Conservation (phyloP, 2,329 filamentous ascomycete species). For the Harringtonia aguacate region DNA sequence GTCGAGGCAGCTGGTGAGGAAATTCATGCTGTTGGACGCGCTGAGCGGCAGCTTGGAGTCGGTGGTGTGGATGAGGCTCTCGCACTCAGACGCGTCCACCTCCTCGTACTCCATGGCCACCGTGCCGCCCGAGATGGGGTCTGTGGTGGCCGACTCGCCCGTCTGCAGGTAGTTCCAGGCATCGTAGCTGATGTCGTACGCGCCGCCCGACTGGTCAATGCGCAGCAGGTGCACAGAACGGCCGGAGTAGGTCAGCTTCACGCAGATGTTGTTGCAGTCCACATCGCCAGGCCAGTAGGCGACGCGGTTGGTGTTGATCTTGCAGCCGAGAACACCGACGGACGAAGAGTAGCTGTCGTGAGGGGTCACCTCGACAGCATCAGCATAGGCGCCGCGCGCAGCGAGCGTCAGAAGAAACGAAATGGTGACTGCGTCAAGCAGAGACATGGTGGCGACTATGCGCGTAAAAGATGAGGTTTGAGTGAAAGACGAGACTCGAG, state of each 20-base stretch:
- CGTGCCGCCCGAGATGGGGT: slow-evolving; percentile 37
- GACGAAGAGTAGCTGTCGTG: slow-evolving; percentile 47
- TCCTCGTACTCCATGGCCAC: slow-evolving; percentile 39
- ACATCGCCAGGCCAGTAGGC: slow-evolving; percentile 47
- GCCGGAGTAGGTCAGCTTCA: slow-evolving; percentile 37
- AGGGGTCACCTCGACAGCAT: slow-evolving; percentile 33
- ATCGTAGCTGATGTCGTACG: slow-evolving; percentile 48
- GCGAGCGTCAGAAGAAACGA: neutral
- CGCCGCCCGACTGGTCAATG: slow-evolving; percentile 44
- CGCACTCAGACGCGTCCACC: slow-evolving; percentile 36
- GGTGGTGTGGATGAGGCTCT: slow-evolving; percentile 35
- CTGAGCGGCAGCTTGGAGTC: slow-evolving; percentile 41
- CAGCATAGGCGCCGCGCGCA: neutral
- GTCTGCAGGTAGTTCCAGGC: slow-evolving; percentile 49
- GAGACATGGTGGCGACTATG: neutral
- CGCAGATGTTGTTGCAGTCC: slow-evolving; percentile 45
- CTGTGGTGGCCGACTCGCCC: slow-evolving; percentile 33
- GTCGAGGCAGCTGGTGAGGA: slow-evolving; percentile 32
- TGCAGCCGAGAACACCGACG: slow-evolving; percentile 48
- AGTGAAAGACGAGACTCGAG: too few species aligned
- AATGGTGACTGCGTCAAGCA: neutral
- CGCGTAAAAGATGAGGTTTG: neutral
- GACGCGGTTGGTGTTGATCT: slow-evolving; percentile 48
- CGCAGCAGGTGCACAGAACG: slow-evolving; percentile 46
- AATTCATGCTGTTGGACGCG: slow-evolving; percentile 48